Base-by-base conservation (phyloP, 1,284 basidiomycete genomes). In the Gymnopus androsaceus region DNA sequence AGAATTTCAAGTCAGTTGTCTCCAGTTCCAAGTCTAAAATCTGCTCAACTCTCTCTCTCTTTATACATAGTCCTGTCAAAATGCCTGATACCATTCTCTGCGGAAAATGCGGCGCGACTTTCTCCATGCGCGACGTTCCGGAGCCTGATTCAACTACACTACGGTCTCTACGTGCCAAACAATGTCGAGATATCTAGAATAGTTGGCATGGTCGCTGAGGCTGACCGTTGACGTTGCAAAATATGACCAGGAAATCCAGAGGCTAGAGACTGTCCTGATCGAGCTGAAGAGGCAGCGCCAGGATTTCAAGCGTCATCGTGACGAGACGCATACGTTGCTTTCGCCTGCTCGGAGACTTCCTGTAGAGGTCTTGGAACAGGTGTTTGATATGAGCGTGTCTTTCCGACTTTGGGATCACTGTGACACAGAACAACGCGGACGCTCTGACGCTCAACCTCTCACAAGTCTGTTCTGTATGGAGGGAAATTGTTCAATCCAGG, bases 291-390 rank as follows among this genome's bases (percentile, higher is more conserved):
- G 7, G 6, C 47, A 34, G 8, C 28, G 47, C 19, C 17, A 15
- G 17, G 30, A 3, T 3, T 31, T 49, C 28, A 23, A 17, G n/a
- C 47, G 47, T 7, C 9, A 11, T 11, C 28, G 31, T 14, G 30
- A 36, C 4, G 47, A 53, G 17, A 6, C 3, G 3, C 23, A 8
- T 5, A 14, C 51, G n/a, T 30, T 45, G 19, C 41, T 53, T 44
- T 30, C 51, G 4, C 51, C 51, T 2, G 23, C 45, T 31, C 51
- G 51, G n/a, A 27, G 31, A 30, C 41, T 53, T 4, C 51, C 51
- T 15, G 27, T 23, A 21, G 51, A 53, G 19, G 30, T 45, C 31
- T 27, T 53, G 9, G 27, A n/a, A 9, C 3, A 33, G 15, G 38
- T 45, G 5, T 53, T 53, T 25, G 19, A 17, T 17, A 5, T 17